Evolutionary conservation across 768 basidiomycete genomes (phyloP), one percentile per base, ranked within the genome.

Genomic region (Mycena amicta): DNA sequence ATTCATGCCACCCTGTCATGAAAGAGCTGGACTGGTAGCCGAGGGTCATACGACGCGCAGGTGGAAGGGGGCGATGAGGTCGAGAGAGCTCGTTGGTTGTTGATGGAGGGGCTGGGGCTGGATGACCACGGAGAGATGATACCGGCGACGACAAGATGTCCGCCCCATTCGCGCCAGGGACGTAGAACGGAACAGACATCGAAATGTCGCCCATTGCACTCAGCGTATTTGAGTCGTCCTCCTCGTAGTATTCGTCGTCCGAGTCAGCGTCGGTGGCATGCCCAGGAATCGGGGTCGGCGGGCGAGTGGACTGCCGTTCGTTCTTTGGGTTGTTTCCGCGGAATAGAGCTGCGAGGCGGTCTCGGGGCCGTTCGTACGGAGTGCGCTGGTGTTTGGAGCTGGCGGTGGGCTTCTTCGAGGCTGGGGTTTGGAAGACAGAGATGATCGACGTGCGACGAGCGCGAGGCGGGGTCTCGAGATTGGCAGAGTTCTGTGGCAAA

Each of bases 191-290:
- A 43, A 77, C 75, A 23, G 74, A 66, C 1, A 77, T 68, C 1
- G 79, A 79, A 25, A 81, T 75, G 25, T 83, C 79, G 6, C 83
- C 81, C 39, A 72, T 82, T 13, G 71, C 77, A 26, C 68, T 72
- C 41, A 84, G 62, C 0, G 73, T 77, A 60, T 81, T 63, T 56
- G 76, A 73, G 18, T 78, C 73, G n/a, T 71, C 74, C 8, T 79
- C 72, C 20, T 60, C 37, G 31, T 61, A 23, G 22, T 56, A 51
- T 39, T 57, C 50, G 23, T 56, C 28, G 22, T 5, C 40, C 25
- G 33, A 51, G 37, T 53, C 47, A 12, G 12, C 12, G 26, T 25
- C 26, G 55, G 57, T 54, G 61, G 57, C 55, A 50, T n/a, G n/a
- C 25, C 12, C 27, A 5, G 52, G 25, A 40, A 22, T 46, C 2